These are phyloP conservation scores for Triticum turgidum DNA, from an alignment of 176 grass and related monocot species.

Conservation along the genomic window DNA sequence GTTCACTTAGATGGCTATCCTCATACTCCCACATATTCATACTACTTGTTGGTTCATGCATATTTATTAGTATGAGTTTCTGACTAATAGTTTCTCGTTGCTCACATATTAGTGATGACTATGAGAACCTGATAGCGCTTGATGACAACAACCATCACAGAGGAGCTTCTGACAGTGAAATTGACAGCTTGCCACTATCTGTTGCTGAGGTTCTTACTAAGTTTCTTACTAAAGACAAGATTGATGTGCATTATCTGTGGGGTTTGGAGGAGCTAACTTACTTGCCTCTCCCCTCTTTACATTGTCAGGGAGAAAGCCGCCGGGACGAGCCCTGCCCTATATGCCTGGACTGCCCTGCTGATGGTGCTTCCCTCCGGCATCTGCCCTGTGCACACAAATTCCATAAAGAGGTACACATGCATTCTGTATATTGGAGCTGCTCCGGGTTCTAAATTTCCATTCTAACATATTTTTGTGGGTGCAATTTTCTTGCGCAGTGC, in stretches of 20 bases:
- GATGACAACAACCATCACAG: slow-evolving; percentile 42
- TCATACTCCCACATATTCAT: no score
- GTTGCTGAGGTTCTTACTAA: slow-evolving; percentile 49
- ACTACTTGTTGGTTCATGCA: background rate
- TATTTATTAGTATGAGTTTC: background rate
- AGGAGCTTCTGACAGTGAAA: slow-evolving; percentile 65
- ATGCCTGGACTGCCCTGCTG: slow-evolving; percentile 62
- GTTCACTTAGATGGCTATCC: no score
- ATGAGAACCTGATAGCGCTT: slow-evolving; percentile 48
- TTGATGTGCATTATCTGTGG: background rate
- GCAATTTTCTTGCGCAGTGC: slow-evolving; percentile 51
- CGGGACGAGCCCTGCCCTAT: slow-evolving; percentile 57
- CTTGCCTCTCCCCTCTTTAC: background rate
- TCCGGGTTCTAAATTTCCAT: background rate
- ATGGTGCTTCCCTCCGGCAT: slow-evolving; percentile 58
- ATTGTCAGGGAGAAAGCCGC: slow-evolving; percentile 35
- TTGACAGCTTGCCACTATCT: slow-evolving; percentile 70
- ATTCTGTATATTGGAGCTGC: background rate
- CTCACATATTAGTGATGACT: slow-evolving; percentile 60
- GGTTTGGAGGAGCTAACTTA: slow-evolving; percentile 22
- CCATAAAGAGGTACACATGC: slow-evolving; percentile 63
- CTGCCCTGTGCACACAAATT: slow-evolving; percentile 87
- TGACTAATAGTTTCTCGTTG: slow-evolving; percentile 16
- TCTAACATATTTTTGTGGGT: slow-evolving; percentile 18
- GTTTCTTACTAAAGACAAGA: background rate